phyloP scores from a whole-genome alignment of 2,329 filamentous ascomycete species.

The Macrophomina pseudophaseolina region DNA sequence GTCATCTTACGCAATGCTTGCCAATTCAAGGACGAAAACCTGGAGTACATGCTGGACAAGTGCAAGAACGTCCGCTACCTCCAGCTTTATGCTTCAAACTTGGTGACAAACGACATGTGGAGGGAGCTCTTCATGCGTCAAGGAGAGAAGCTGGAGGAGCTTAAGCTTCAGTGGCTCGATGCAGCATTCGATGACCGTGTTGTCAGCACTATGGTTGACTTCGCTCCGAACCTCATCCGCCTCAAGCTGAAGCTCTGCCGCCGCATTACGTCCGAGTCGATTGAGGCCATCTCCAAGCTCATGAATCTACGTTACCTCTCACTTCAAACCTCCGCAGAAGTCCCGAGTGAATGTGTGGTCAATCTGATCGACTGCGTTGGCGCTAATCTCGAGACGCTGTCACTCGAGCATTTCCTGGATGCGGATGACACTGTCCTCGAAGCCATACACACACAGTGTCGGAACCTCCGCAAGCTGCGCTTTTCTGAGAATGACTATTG shows the following conservation, averaged over 20 bases:
- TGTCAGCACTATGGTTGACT: slow-evolving; percentile 63
- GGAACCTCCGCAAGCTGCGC: slow-evolving; percentile 73
- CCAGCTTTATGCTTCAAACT: slow-evolving; percentile 82
- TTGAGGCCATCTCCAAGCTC: slow-evolving; percentile 68
- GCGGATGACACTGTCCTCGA: slow-evolving; percentile 73
- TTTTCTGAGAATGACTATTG: slow-evolving; percentile 77
- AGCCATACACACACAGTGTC: slow-evolving; percentile 73
- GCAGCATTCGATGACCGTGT: slow-evolving; percentile 77
- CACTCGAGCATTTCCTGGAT: slow-evolving; percentile 70
- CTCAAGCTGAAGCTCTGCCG: slow-evolving; percentile 86
- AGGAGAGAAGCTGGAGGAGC: slow-evolving; percentile 66
- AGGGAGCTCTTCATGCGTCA: slow-evolving; percentile 68
- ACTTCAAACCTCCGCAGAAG: slow-evolving; percentile 66
- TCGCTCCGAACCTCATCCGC: slow-evolving; percentile 71
- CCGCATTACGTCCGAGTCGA: slow-evolving; percentile 68
- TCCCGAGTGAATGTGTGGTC: slow-evolving; percentile 63
- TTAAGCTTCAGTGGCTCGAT: slow-evolving; percentile 86
- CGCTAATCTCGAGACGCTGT: slow-evolving; percentile 73
- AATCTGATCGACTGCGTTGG: slow-evolving; percentile 68
- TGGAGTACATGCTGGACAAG: slow-evolving; percentile 80
- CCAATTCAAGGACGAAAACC: slow-evolving; percentile 84
- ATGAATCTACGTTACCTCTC: slow-evolving; percentile 74
- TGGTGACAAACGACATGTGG: slow-evolving; percentile 80
- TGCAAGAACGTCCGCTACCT: slow-evolving; percentile 72
- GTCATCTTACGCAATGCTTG: slow-evolving; percentile 84